Base-by-base conservation (phyloP, 495 filamentous ascomycete genomes). In the Halenospora varia region DNA sequence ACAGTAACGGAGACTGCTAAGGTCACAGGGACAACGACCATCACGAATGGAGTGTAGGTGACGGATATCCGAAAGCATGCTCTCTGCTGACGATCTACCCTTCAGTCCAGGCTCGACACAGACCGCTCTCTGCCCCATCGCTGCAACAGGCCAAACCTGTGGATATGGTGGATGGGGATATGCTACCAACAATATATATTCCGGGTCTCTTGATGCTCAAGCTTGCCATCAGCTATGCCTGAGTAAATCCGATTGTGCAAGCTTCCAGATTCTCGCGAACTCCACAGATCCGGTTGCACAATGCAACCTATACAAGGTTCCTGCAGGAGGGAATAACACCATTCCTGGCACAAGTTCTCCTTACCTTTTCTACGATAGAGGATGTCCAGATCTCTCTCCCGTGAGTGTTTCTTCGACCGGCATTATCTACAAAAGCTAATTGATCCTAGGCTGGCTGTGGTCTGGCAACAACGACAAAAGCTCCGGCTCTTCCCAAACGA, bases 161-260 rank as follows among this genome's bases (percentile, higher is more conserved):
- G 29, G 29, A 9, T 2, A 10, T 4, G 10, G 4, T 10, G 46
- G 55, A 22, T 57, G 55, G 55, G 46, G 55, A 3, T 57, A 49
- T 19, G 45, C 46, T 10, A 19, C 51, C 10, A 54, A 57, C 20
- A 57, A 57, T 25, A 51, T 26, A 26, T 41, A 50, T 23, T 50
- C 39, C 10, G 46, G 10, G 3, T 9, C 15, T n/a, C 10, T 51
- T 2, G 39, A 51, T 18, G 19, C 55, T 17, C 2, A 2, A 8
- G 23, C 9, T 25, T 57, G 55, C 20, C 55, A 57, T 25, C 55
- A 57, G 23, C 29, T 57, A 3, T 57, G 55, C 25, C 48, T 57
- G 2, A 19, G 15, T 1, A 51, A 51, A 46, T 3, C 6, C 13
- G 17, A 41, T 17, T 57, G 55, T 24, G 15, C 10, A 15, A 57